Evolutionary conservation across 2,329 filamentous ascomycete genomes (phyloP).

Genomic region (Lizonia empirigonia): DNA sequence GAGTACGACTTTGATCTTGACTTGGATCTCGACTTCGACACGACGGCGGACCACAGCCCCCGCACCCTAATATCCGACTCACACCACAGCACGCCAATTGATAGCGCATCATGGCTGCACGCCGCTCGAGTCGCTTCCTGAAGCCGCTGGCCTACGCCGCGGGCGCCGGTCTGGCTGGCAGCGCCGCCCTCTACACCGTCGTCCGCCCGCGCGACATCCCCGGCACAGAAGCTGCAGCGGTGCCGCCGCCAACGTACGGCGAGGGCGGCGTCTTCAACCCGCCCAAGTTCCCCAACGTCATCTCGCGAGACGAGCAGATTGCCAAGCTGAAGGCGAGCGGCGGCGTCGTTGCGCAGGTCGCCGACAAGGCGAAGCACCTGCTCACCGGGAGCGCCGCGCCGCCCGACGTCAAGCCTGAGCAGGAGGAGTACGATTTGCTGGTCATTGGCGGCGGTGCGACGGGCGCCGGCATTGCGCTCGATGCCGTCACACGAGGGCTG

Average conservation of each 20-base stretch:
- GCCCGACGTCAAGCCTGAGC: constrained; percentile 39
- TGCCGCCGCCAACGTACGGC: constrained; percentile 72
- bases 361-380: constrained; percentile 50
- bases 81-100: constrained; percentile 16
- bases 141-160: constrained; percentile 65
- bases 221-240: constrained; percentile 69
- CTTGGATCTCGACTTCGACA: not conserved
- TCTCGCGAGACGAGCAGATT: constrained; percentile 68
- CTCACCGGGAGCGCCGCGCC: constrained; percentile 39
- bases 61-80: constrained; percentile 7
- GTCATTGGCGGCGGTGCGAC: constrained; percentile 82
- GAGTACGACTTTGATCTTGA: too few relatives aligned
- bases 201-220: constrained; percentile 76
- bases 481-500: constrained; percentile 77
- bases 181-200: constrained; percentile 64
- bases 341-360: constrained; percentile 45
- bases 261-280: constrained; percentile 71
- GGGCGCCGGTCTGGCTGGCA: constrained; percentile 59
- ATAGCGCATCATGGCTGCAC: constrained; percentile 40
- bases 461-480: constrained; percentile 78
- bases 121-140: constrained; percentile 55
- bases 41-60: not conserved
- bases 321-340: constrained; percentile 61
- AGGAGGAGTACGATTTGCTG: constrained; percentile 73
- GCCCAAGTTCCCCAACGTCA: constrained; percentile 68